Percentiles rank a stretch among this genome's conserved stretches.
These are phyloP conservation scores for sweet orange (Citrus sinensis) DNA, from an alignment of 345 rosid genomes.

Conservation along the genomic window DVS_A1.0 CM039167.1:18113501-18114000, in stretches of 20 bases:
- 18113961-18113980: too few species aligned
- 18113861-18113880: too few species aligned
- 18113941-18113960: too few species aligned
- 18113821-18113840: too few species aligned
- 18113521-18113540: constrained; percentile 42
- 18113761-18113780: constrained; percentile 17
- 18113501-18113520: constrained; percentile 31
- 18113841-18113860: too few species aligned
- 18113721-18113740: constrained; percentile 55
- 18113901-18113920: too few species aligned
- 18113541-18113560: constrained; percentile 40
- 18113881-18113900: too few species aligned
- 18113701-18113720: constrained; percentile 69
- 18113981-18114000: too few species aligned
- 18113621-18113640: not conserved
- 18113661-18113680: not conserved
- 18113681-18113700: constrained; percentile 19
- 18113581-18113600: too few species aligned
- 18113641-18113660: not conserved
- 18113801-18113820: not conserved
- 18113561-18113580: constrained; percentile 35
- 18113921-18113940: too few species aligned
- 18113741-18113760: constrained; percentile 49
- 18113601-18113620: too few species aligned
- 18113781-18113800: not conserved